These are phyloP conservation scores for Trametes hirsuta DNA, from an alignment of 1,284 basidiomycete genomes.

Conservation along the genomic window DNA sequence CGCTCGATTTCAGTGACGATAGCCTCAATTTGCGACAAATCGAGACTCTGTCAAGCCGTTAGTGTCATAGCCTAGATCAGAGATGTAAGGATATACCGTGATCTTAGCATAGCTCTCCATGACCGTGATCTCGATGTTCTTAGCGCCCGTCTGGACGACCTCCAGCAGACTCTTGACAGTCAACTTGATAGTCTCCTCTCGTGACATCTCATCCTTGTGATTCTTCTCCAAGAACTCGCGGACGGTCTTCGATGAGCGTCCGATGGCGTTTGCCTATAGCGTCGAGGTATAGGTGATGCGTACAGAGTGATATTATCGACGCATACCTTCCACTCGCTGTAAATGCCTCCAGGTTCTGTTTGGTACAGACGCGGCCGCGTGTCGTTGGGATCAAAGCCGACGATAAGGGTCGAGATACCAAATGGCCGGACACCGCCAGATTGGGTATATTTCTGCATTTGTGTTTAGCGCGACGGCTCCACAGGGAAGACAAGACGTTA, in stretches of 20 bases:
- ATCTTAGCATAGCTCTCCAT: slow-evolving; percentile 94
- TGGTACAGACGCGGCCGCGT: slow-evolving; percentile 89
- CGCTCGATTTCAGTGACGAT: slow-evolving; percentile 92
- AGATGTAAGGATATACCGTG: slow-evolving; percentile 59
- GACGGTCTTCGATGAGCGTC: slow-evolving; percentile 97
- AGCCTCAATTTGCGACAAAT: slow-evolving; percentile 83
- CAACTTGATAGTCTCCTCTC: slow-evolving; percentile 92
- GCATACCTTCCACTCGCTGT: slow-evolving; percentile 96
- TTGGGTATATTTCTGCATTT: slow-evolving; percentile 88
- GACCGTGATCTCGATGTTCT: slow-evolving; percentile 98
- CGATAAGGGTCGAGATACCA: slow-evolving; percentile 95
- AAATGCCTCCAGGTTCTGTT: slow-evolving; percentile 98
- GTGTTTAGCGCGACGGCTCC: slow-evolving; percentile 1
- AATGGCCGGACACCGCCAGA: slow-evolving; percentile 99
- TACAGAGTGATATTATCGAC: not conserved
- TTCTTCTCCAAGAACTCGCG: slow-evolving; percentile 99
- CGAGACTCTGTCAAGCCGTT: slow-evolving; percentile 66
- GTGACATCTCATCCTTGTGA: slow-evolving; percentile 87
- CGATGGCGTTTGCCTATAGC: slow-evolving; percentile 91
- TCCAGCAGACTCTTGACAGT: slow-evolving; percentile 96
- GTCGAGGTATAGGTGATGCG: not conserved
- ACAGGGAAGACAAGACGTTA: not conserved
- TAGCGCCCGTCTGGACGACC: slow-evolving; percentile 98
- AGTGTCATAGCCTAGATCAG: not conserved
- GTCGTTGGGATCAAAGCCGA: slow-evolving; percentile 97